A percentile compares a stretch with the other conserved stretches of the same genome.
Conservation (phyloP, 176 grass and related monocot genomes). For the Rhynchospora pubera region DNA sequence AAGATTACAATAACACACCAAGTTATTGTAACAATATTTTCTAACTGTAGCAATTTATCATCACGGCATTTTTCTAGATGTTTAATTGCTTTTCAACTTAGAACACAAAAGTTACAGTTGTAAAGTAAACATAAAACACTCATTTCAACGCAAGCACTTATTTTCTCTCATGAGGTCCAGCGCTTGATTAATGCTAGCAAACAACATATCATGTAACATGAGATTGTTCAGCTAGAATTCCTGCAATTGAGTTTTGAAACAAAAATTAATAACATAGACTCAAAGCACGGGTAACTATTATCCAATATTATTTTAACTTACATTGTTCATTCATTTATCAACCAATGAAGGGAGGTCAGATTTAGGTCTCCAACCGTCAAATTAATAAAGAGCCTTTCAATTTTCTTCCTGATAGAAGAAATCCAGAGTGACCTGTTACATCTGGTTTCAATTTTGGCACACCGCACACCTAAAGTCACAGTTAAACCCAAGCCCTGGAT, state of each 20-base stretch:
- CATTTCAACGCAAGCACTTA: slow-evolving; percentile 51
- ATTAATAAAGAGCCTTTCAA: slow-evolving; percentile 92
- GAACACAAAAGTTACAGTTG: background rate
- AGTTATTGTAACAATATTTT: no score
- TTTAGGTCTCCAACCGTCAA: slow-evolving; percentile 95
- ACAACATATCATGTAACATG: slow-evolving; percentile 80
- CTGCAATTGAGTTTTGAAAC: slow-evolving; percentile 34
- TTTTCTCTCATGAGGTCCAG: slow-evolving; percentile 74
- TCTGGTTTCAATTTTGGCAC: slow-evolving; percentile 79
- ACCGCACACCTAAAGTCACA: slow-evolving; percentile 91
- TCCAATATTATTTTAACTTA: slow-evolving; percentile 12
- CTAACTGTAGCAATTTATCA: no score
- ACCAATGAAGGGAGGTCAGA: slow-evolving; percentile 77
- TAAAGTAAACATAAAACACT: background rate
- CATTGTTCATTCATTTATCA: slow-evolving; percentile 71
- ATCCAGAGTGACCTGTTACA: slow-evolving; percentile 67
- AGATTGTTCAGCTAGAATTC: slow-evolving; percentile 79
- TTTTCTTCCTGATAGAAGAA: slow-evolving; percentile 87
- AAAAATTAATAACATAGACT: background rate
- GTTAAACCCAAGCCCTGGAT: slow-evolving; percentile 83
- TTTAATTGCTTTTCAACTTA: background rate
- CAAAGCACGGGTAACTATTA: background rate
- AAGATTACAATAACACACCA: no score
- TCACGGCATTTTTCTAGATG: background rate
- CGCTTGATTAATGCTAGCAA: slow-evolving; percentile 63